These are phyloP conservation scores for Umbelopsis vinacea DNA, from an alignment of 192 early-diverging fungal species.

Conservation along the genomic window DNA sequence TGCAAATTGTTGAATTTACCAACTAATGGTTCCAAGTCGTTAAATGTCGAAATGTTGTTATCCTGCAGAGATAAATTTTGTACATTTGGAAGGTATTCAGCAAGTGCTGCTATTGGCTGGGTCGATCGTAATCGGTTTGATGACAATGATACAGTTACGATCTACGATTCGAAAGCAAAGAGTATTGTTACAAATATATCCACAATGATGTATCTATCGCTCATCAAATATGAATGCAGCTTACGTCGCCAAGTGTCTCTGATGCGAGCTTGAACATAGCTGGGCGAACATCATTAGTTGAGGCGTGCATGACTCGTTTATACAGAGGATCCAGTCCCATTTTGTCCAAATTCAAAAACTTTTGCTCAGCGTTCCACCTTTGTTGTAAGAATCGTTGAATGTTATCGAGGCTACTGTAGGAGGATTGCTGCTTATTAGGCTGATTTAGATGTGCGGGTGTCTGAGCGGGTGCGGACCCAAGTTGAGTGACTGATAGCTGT, in stretches of 20 bases:
- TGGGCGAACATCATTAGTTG: slow-evolving; percentile 15
- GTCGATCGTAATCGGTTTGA: slow-evolving; percentile 39
- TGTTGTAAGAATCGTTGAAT: slow-evolving; percentile 30
- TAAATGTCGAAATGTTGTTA: slow-evolving; percentile 43
- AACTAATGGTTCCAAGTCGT: slow-evolving; percentile 38
- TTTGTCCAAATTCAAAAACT: slow-evolving; percentile 32
- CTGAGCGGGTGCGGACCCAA: neutral
- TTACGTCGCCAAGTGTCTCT: slow-evolving; percentile 25
- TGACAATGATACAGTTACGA: slow-evolving; percentile 45
- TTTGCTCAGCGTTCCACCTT: slow-evolving; percentile 20
- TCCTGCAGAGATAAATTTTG: slow-evolving; percentile 49
- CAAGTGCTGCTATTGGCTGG: slow-evolving; percentile 30
- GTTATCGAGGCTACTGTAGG: slow-evolving; percentile 8
- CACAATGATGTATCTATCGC: neutral
- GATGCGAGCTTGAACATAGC: slow-evolving; percentile 12
- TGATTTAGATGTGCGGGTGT: neutral
- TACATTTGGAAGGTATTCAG: slow-evolving; percentile 44
- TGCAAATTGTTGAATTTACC: slow-evolving; percentile 35
- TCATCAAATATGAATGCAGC: neutral
- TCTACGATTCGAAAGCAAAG: slow-evolving; percentile 25
- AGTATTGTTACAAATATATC: neutral
- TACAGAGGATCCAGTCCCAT: slow-evolving; percentile 18
- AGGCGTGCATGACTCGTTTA: slow-evolving; percentile 5
- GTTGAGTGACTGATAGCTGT: slow-evolving; percentile 10
- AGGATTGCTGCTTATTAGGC: neutral